These are phyloP conservation scores for Sporothrix dimorphospora DNA, from an alignment of 2,329 filamentous ascomycete species.

Conservation along the genomic window DNA sequence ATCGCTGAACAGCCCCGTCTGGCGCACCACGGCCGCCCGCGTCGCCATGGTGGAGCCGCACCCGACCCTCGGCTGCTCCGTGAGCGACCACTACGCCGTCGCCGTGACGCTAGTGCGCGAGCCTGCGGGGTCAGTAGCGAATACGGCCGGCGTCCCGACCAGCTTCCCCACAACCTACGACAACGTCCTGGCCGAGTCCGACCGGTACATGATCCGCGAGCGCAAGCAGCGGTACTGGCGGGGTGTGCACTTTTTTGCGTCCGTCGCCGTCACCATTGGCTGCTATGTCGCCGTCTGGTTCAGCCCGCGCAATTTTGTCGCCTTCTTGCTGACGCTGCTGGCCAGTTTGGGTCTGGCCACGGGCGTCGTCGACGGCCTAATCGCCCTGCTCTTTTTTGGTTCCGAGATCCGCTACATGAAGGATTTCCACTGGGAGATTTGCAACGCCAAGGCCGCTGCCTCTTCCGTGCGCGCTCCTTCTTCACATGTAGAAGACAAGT, in stretches of 20 bases:
- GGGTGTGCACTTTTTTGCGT: constrained; percentile 70
- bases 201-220: constrained; percentile 72
- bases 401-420: constrained; percentile 79
- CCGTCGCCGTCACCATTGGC: constrained; percentile 68
- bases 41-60: constrained; percentile 84
- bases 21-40: constrained; percentile 70
- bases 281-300: constrained; percentile 88
- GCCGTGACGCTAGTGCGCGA: constrained; percentile 67
- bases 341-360: constrained; percentile 76
- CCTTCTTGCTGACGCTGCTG: constrained; percentile 79
- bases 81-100: constrained; percentile 95
- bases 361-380: constrained; percentile 81
- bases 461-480: constrained; percentile 32
- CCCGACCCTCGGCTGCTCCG: constrained; percentile 76
- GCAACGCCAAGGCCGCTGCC: constrained; percentile 61
- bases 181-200: constrained; percentile 71
- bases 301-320: constrained; percentile 68
- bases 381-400: constrained; percentile 84
- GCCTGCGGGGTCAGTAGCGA: not conserved
- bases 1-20: constrained; percentile 45
- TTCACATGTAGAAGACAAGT: constrained; percentile 8
- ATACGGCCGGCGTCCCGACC: not conserved
- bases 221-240: constrained; percentile 71
- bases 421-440: constrained; percentile 94
- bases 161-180: constrained; percentile 48